These are phyloP conservation scores for Solanum hybrid DNA, from an alignment of 305 asterid genomes.

Conservation along the genomic window DNA sequence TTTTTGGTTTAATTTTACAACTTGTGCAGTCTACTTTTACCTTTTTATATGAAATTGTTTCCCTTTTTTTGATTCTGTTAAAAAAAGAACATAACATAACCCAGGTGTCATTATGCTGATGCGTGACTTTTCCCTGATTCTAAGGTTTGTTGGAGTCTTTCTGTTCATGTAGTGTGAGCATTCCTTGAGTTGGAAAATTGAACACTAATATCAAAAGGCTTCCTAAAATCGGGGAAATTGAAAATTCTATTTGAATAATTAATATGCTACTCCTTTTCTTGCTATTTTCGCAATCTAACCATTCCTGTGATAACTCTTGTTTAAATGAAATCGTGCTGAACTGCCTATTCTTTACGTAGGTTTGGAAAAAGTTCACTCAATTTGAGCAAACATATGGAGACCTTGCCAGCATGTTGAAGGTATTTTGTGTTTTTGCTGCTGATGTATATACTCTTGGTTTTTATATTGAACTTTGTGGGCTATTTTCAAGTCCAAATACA, in stretches of 20 bases:
- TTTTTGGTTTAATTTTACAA: not conserved
- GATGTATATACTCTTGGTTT: not conserved
- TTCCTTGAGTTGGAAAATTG: not conserved
- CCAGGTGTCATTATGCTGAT: not conserved
- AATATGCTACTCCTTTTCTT: not conserved
- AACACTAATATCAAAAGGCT: not conserved
- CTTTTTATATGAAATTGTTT: not conserved
- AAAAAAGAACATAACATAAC: not conserved
- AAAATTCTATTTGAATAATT: not conserved
- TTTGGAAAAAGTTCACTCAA: constrained; percentile 76
- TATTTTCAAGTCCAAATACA: not conserved
- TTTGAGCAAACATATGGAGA: constrained; percentile 97
- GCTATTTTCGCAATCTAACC: not conserved
- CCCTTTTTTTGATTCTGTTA: not conserved
- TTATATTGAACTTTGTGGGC: constrained; percentile 3
- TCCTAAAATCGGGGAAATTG: not conserved
- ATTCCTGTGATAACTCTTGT: not conserved
- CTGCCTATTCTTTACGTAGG: constrained; percentile 35
- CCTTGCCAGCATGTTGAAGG: constrained; percentile 95
- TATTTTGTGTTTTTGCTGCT: constrained; percentile 6
- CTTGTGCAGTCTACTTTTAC: not conserved
- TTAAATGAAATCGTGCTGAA: not conserved
- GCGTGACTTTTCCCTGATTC: not conserved
- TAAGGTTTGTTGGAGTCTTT: not conserved
- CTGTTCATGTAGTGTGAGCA: not conserved